Conservation (phyloP, 1,284 basidiomycete species). For the Austroboletus novae-zelandiae region DNA sequence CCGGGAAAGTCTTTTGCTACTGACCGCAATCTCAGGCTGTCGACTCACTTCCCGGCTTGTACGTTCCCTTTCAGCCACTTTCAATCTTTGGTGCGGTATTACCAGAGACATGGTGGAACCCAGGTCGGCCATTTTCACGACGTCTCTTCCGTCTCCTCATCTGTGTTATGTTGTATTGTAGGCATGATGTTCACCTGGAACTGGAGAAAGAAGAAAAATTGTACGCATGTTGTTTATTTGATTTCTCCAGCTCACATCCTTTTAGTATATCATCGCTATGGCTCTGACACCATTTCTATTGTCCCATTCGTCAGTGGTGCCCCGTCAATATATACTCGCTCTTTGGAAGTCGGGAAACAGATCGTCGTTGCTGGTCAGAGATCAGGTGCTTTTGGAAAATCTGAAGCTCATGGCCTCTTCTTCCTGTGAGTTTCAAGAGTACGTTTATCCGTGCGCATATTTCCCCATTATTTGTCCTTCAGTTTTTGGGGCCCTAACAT, state of each 20-base stretch:
- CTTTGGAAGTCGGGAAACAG: conserved; percentile 49
- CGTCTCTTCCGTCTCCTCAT: neutral
- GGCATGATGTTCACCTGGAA: conserved; percentile 36
- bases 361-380: conserved; percentile 39
- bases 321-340: conserved; percentile 44
- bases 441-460: neutral
- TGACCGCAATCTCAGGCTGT: conserved; percentile 28
- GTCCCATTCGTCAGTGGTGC: conserved; percentile 41
- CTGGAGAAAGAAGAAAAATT: conserved; percentile 34
- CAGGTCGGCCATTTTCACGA: conserved; percentile 22
- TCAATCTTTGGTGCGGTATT: conserved; percentile 35
- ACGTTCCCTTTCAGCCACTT: conserved; percentile 41
- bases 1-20: too few species aligned
- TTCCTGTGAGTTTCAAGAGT: conserved; percentile 5
- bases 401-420: conserved; percentile 27
- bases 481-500: conserved; percentile 51
- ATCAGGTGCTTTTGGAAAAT: conserved; percentile 41
- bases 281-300: conserved; percentile 43
- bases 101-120: conserved; percentile 47
- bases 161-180: conserved; percentile 2
- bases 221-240: conserved; percentile 5
- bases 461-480: neutral
- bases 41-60: conserved; percentile 36
- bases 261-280: conserved; percentile 39
- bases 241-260: neutral